Evolutionary conservation across 805 yeast genomes (phyloP), one percentile per base, ranked within the genome.

Genomic region (Myxozyma vanderwaltii): DNA sequence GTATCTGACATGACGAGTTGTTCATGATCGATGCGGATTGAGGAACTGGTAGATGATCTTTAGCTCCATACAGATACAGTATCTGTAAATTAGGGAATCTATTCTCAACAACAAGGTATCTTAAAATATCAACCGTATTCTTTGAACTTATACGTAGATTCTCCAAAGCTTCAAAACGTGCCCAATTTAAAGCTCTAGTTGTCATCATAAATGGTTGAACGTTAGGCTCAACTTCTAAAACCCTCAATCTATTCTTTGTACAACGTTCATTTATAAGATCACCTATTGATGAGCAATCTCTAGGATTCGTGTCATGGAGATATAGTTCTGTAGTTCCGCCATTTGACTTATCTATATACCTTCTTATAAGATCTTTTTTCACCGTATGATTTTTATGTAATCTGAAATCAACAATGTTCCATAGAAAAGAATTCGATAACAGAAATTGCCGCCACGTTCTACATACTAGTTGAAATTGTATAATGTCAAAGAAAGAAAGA

Each of bases 341-440:
- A 12, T 35, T 12, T 2, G 52, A 35, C 23, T n/a, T 21, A 17
- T 19, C 41, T 3, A 48, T 5, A 48, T 49, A 58, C 6, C 17
- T 19, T 33, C 19, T 39, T 13, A 58, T 12, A 5, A 51, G 31
- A 12, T 43, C 8, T 21, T 15, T n/a, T 5, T 56, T 39, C 10
- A 59, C 29, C 1, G n/a, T 19, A 17, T 17, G 26, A 10, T 21
- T 52, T 4, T 49, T 39, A 43, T 53, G 54, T 6, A 8, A 17
- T 8, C 56, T 40, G 31, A 54, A 54, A 33, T 59, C 63, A 27
- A 59, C 33, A 12, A 19, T 23, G 2, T 27, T 26, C 63, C 63
- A 59, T 8, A 59, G 36, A n/a, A 4, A 17, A 15, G 63, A 46
- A 23, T 17, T 23, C 3, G 17, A 8, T 15, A 15, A 8, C n/a